Conservation (phyloP, 306 rosid genomes). For the Begonia fuchsioides region DNA sequence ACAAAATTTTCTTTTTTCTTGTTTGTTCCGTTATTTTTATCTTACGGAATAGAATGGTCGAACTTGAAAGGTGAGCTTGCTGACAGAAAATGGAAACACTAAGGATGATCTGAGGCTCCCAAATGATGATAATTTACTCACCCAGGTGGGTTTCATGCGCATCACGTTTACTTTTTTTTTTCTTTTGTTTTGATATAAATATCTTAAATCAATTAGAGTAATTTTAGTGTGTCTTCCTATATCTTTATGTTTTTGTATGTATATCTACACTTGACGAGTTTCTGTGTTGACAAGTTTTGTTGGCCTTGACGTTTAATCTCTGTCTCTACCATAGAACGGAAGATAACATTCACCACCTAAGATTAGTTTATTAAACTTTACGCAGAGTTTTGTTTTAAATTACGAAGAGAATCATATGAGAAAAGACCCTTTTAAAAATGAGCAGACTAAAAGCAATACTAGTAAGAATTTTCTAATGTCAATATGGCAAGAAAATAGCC, state of each 20-base stretch:
- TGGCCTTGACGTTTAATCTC: neutral
- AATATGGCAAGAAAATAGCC: too few species aligned
- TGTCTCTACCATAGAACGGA: neutral
- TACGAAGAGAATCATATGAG: too few species aligned
- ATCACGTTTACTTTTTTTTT: neutral
- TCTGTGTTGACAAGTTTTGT: too few species aligned
- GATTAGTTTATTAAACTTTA: too few species aligned
- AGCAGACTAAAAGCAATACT: too few species aligned
- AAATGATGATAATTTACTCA: constrained; percentile 39
- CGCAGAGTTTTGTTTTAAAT: too few species aligned
- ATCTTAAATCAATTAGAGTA: too few species aligned
- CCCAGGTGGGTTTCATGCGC: constrained; percentile 28
- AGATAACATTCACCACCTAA: too few species aligned
- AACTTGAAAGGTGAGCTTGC: constrained; percentile 34
- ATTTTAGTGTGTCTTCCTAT: neutral
- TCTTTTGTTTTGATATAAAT: neutral
- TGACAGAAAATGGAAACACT: constrained; percentile 55
- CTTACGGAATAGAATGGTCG: neutral
- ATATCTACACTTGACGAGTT: neutral
- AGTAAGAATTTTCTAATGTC: too few species aligned
- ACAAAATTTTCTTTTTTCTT: neutral
- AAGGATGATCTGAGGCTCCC: constrained; percentile 44
- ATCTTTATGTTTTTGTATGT: neutral
- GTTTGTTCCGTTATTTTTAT: neutral
- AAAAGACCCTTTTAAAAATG: too few species aligned